These are phyloP conservation scores for Nitzschia sp. DNA, from an alignment of 108 stramenopile genomes.

Conservation along the genomic window DNA sequence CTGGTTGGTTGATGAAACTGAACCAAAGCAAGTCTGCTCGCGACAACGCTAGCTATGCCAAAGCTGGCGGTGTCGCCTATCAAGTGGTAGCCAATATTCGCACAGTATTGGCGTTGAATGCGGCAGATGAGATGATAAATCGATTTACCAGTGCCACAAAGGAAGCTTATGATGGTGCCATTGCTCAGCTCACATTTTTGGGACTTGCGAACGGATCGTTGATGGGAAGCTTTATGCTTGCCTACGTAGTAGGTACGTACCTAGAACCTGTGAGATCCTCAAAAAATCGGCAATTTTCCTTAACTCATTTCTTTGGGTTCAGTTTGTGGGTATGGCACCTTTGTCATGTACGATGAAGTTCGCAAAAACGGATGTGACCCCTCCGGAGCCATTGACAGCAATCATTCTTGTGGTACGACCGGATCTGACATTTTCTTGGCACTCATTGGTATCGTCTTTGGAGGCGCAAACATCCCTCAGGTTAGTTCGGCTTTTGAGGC, in stretches of 20 bases:
- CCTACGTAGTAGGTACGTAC: conserved; percentile 38
- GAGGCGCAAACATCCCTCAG: conserved; percentile 40
- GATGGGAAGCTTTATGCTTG: conserved; percentile 28
- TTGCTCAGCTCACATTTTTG: conserved; percentile 2
- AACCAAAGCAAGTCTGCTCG: conserved; percentile 30
- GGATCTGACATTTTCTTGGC: conserved; percentile 47
- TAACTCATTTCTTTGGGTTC: not conserved
- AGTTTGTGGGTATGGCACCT: conserved; percentile 32
- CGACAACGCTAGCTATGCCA: conserved; percentile 37
- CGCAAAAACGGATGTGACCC: conserved; percentile 47
- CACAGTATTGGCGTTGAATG: conserved; percentile 52
- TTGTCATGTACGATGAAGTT: conserved; percentile 30
- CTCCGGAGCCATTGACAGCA: conserved; percentile 30
- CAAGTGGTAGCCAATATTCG: conserved; percentile 39
- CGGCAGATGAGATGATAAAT: conserved; percentile 33
- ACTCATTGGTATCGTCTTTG: conserved; percentile 45
- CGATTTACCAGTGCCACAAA: conserved; percentile 47
- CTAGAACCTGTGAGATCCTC: conserved; percentile 16
- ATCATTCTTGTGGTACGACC: conserved; percentile 33
- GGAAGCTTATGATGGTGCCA: conserved; percentile 45
- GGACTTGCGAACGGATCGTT: conserved; percentile 46
- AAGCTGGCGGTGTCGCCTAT: conserved; percentile 47
- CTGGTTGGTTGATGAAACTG: conserved; percentile 23
- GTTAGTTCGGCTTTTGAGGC: conserved; percentile 34
- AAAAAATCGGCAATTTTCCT: conserved; percentile 23